Evolutionary conservation across 1,139 yeast species (phyloP).

Genomic region (Geotrichum cucujoidarum): DNA sequence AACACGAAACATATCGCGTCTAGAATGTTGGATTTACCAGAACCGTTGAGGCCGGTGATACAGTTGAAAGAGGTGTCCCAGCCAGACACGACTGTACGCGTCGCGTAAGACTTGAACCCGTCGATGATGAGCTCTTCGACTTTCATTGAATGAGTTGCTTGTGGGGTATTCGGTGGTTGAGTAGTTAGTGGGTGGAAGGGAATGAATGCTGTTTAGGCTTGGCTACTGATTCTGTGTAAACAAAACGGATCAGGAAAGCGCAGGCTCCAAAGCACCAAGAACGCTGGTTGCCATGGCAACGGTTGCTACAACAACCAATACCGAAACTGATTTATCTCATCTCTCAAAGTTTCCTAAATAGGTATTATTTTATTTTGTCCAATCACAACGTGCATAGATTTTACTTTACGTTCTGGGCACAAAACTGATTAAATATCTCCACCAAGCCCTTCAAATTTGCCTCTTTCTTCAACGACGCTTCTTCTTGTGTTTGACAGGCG

Average conservation of each 20-base stretch:
- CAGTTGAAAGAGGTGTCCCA: slow-evolving; percentile 98
- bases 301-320: neutral
- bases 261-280: neutral
- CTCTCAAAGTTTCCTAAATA: slow-evolving; percentile 8
- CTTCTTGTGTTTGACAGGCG: neutral
- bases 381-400: slow-evolving; percentile 3
- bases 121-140: slow-evolving; percentile 94
- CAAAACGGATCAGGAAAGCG: neutral
- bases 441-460: too few species aligned
- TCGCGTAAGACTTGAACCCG: slow-evolving; percentile 96
- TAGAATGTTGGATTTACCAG: slow-evolving; percentile 90
- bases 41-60: slow-evolving; percentile 94
- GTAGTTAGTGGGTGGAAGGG: slow-evolving; percentile 1
- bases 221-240: slow-evolving; percentile 2
- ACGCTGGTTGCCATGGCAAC: slow-evolving; percentile 7
- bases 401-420: too few species aligned
- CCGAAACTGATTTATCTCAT: slow-evolving; percentile 9
- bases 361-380: neutral
- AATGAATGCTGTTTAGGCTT: too few species aligned
- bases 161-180: neutral
- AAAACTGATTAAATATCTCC: too few species aligned
- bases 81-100: slow-evolving; percentile 88
- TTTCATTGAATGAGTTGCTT: slow-evolving; percentile 49
- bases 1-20: slow-evolving; percentile 98
- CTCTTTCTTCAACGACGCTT: neutral